Conservation (phyloP, 306 rosid genomes). For the Clitoria ternatea region DNA sequence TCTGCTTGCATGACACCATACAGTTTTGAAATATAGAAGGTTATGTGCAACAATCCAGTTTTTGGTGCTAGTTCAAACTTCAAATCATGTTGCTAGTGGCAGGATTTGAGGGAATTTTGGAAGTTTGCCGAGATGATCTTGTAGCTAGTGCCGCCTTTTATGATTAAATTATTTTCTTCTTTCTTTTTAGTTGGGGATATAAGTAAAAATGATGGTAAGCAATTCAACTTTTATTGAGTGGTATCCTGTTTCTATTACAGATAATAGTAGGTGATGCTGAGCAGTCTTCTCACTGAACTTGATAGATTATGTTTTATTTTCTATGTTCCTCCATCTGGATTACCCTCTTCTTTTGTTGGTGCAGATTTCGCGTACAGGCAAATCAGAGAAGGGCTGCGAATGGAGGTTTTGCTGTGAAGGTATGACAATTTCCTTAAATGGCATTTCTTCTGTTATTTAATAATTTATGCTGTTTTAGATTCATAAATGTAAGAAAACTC, state of each 20-base stretch:
- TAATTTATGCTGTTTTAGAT: neutral
- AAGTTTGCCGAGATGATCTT: constrained; percentile 27
- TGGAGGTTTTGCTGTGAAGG: constrained; percentile 58
- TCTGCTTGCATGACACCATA: constrained; percentile 7
- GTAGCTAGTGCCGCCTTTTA: constrained; percentile 15
- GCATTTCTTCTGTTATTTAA: neutral
- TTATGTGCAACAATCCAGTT: neutral
- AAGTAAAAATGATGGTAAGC: constrained; percentile 37
- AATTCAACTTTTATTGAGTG: constrained; percentile 5
- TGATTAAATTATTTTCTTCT: constrained; percentile 37
- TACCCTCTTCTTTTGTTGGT: constrained; percentile 23
- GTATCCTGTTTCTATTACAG: constrained; percentile 12
- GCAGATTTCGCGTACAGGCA: constrained; percentile 59
- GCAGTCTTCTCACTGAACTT: constrained; percentile 8
- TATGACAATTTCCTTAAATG: constrained; percentile 11
- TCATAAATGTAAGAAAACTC: no score
- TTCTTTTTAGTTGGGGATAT: constrained; percentile 43
- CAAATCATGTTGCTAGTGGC: constrained; percentile 25
- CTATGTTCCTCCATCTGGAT: constrained; percentile 24
- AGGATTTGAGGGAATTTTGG: constrained; percentile 26
- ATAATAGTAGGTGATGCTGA: constrained; percentile 21
- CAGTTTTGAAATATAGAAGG: neutral
- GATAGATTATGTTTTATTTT: neutral
- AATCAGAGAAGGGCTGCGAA: constrained; percentile 50
- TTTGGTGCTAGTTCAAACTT: constrained; percentile 23